Evolutionary conservation across 768 basidiomycete species (phyloP).

Genomic region (Guyanaporus albipodus): DNA sequence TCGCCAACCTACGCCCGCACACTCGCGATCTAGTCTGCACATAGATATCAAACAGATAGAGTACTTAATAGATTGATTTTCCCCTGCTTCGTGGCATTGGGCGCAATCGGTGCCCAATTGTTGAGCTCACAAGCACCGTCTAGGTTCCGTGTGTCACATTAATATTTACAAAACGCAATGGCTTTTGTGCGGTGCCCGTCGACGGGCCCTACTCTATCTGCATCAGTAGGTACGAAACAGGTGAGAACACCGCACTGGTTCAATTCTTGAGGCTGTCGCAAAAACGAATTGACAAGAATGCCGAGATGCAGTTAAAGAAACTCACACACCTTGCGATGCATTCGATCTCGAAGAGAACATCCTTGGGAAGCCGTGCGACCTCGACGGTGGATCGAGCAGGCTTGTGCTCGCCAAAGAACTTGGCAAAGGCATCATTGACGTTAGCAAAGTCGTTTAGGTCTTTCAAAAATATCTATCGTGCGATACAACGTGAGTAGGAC

Average conservation of each 20-base stretch:
- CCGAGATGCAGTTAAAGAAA: neutral
- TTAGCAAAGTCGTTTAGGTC: slow-evolving; percentile 85
- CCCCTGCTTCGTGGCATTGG: neutral
- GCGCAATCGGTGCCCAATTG: too few relatives aligned
- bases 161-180: neutral
- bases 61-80: slow-evolving; percentile 8
- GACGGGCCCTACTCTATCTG: neutral
- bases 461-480: slow-evolving; percentile 79
- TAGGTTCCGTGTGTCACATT: slow-evolving; percentile 5
- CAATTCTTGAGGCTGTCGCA: slow-evolving; percentile 20
- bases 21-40: slow-evolving; percentile 14
- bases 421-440: slow-evolving; percentile 78
- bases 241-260: neutral
- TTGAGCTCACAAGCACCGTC: neutral
- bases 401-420: slow-evolving; percentile 86
- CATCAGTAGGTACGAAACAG: too few relatives aligned
- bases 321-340: slow-evolving; percentile 67
- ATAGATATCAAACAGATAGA: slow-evolving; percentile 24
- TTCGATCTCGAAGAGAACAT: slow-evolving; percentile 91
- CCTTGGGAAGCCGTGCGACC: slow-evolving; percentile 82
- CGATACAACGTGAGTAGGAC: neutral
- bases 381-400: slow-evolving; percentile 93
- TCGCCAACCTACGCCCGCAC: slow-evolving; percentile 1
- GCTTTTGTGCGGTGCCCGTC: neutral
- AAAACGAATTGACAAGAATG: neutral